Conservation (phyloP, 2,329 filamentous ascomycete species). For the Ceratocystis colombiana region DNA sequence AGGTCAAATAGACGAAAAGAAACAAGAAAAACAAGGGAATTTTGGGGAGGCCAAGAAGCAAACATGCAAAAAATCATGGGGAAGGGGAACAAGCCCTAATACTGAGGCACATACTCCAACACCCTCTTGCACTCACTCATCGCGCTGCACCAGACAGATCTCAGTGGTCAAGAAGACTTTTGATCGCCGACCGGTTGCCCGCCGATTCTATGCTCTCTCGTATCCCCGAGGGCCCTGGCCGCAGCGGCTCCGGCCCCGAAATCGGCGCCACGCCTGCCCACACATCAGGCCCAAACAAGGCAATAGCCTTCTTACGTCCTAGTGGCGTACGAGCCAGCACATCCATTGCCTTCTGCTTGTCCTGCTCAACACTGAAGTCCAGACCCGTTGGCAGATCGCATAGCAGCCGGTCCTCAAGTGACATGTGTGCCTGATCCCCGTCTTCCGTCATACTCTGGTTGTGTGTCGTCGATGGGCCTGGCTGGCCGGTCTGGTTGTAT, state of each 20-base stretch:
- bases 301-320: conserved; percentile 42
- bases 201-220: conserved; percentile 25
- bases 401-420: conserved; percentile 44
- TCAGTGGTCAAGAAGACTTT: conserved; percentile 21
- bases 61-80: neutral
- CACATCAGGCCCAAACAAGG: conserved; percentile 42
- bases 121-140: neutral
- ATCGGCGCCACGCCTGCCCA: conserved; percentile 32
- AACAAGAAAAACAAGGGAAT: neutral
- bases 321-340: conserved; percentile 43
- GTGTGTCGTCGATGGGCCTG: conserved; percentile 29
- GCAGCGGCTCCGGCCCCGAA: conserved; percentile 25
- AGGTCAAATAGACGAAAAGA: neutral
- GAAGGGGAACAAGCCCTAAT: neutral
- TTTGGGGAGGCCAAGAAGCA: neutral
- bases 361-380: conserved; percentile 38
- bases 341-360: conserved; percentile 44
- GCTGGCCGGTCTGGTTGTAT: conserved; percentile 27
- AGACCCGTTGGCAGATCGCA: conserved; percentile 40
- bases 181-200: conserved; percentile 20
- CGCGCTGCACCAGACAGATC: neutral
- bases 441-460: conserved; percentile 25
- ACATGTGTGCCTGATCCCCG: conserved; percentile 28
- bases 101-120: neutral
- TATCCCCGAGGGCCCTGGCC: conserved; percentile 29